Base-by-base conservation (phyloP, 177 flowering plant species). In the Vitis hybrid region DNA sequence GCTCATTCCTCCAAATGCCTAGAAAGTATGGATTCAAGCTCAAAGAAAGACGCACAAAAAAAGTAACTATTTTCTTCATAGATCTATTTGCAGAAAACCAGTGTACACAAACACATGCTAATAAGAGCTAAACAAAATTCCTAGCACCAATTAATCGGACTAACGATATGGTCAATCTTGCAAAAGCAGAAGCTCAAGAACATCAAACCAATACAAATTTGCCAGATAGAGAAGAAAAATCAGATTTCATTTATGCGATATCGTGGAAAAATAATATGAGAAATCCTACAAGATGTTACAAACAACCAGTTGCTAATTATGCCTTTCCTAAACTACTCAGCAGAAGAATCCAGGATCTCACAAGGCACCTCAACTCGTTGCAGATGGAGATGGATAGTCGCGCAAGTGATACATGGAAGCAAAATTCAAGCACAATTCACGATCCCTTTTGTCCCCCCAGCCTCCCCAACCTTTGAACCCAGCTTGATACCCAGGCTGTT, bases 401-500 rank as follows among this genome's bases (percentile, higher is more conserved):
- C 54, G 49, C 14, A 63, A 34, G 45, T 82, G 89, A 78, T 88
- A 88, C 91, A 94, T 87, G 32, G 60, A 74, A 52, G 97, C 85
- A 78, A 94, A 94, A 49, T 61, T 81, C 70, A 92, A 66, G 84
- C 98, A 94, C 72, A 92, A 69, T 12, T 81, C 82, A 32, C 78
- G 92, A 70, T 94, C 97, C 69, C 98, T 84, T 5, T 80, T 73
- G 70, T 94, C 98, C 6, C 98, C 98, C 98, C 98, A 94, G 52
- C 98, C 98, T 58, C 97, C 98, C 98, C 98, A 94, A 13, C 98
- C 98, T 75, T 78, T 86, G 79, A 92, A 94, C 49, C 95, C 97
- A 78, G 91, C 98, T 77, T 85, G 72, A 79, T 92, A 94, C 6
- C 97, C 97, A 1, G 75, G 70, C 80, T 90, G 97, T 61, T 77